Conservation (phyloP, 1,139 yeast genomes). For the Insectozyma bohioensis region DNA sequence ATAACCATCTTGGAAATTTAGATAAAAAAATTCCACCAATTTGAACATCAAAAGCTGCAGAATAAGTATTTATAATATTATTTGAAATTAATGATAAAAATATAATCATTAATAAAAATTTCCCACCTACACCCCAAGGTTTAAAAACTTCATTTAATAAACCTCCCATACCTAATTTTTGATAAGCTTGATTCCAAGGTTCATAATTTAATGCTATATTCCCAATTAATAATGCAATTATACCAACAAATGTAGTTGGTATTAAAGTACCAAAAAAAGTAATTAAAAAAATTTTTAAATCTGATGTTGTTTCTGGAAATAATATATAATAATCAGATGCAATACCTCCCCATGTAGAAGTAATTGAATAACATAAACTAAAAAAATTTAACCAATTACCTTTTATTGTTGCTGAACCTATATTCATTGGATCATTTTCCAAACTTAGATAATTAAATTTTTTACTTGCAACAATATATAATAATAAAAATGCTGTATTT, state of each 20-base stretch:
- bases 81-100: slow-evolving; percentile 77
- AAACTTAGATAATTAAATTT: slow-evolving; percentile 45
- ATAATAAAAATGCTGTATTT: slow-evolving; percentile 60
- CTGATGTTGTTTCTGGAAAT: slow-evolving; percentile 74
- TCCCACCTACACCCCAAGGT: slow-evolving; percentile 81
- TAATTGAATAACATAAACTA: slow-evolving; percentile 72
- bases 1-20: slow-evolving; percentile 74
- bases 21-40: slow-evolving; percentile 63
- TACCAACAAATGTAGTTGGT: slow-evolving; percentile 80
- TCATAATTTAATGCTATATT: slow-evolving; percentile 62
- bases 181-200: slow-evolving; percentile 62
- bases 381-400: slow-evolving; percentile 78
- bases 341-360: slow-evolving; percentile 89
- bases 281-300: slow-evolving; percentile 51
- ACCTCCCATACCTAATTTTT: slow-evolving; percentile 73
- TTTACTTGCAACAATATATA: slow-evolving; percentile 66
- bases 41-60: slow-evolving; percentile 81
- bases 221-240: slow-evolving; percentile 70
- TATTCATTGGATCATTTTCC: slow-evolving; percentile 31
- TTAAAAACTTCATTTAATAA: slow-evolving; percentile 63
- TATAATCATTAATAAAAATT: slow-evolving; percentile 66
- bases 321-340: slow-evolving; percentile 84
- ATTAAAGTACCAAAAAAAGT: slow-evolving; percentile 69
- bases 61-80: slow-evolving; percentile 73
- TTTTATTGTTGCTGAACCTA: slow-evolving; percentile 38